These are phyloP conservation scores for Lipomyces lipofer DNA, from an alignment of 805 yeast genomes.

Conservation along the genomic window DNA sequence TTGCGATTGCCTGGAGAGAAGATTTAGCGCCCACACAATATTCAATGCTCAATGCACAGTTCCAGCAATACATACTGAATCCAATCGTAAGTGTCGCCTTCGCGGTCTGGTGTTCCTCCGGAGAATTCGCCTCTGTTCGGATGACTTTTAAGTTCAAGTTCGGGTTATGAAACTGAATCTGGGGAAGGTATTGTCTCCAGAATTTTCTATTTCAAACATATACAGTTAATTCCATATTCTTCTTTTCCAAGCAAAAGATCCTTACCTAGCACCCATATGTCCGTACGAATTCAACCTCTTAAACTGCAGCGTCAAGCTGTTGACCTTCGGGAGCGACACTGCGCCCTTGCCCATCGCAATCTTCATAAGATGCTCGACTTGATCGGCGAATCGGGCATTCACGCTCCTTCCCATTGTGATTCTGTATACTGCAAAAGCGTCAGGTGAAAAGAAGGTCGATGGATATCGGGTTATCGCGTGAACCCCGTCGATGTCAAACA, in stretches of 20 bases:
- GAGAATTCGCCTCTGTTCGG: slow-evolving; percentile 6
- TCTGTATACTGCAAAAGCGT: no score
- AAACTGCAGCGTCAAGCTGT: slow-evolving; percentile 12
- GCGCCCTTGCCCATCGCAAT: slow-evolving; percentile 22
- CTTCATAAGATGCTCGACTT: slow-evolving; percentile 3
- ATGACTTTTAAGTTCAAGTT: slow-evolving; percentile 59
- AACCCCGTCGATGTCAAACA: no score
- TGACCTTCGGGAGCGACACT: slow-evolving; percentile 8
- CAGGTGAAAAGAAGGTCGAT: no score
- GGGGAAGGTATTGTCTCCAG: slow-evolving; percentile 73
- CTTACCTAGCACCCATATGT: slow-evolving; percentile 30
- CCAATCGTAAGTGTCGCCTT: slow-evolving; percentile 38
- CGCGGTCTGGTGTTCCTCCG: slow-evolving; percentile 45
- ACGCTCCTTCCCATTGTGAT: no score
- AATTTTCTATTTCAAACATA: slow-evolving; percentile 59
- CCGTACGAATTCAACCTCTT: slow-evolving; percentile 22
- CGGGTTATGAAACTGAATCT: slow-evolving; percentile 83
- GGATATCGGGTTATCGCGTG: no score
- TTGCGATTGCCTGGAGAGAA: background rate
- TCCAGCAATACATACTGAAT: slow-evolving; percentile 27
- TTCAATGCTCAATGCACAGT: background rate
- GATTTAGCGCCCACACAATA: background rate
- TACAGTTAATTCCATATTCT: no score
- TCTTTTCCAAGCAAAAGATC: no score
- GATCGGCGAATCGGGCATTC: slow-evolving; percentile 7